Conservation (phyloP, 1,139 yeast genomes). For the Saccharomyces uvarum region DNA sequence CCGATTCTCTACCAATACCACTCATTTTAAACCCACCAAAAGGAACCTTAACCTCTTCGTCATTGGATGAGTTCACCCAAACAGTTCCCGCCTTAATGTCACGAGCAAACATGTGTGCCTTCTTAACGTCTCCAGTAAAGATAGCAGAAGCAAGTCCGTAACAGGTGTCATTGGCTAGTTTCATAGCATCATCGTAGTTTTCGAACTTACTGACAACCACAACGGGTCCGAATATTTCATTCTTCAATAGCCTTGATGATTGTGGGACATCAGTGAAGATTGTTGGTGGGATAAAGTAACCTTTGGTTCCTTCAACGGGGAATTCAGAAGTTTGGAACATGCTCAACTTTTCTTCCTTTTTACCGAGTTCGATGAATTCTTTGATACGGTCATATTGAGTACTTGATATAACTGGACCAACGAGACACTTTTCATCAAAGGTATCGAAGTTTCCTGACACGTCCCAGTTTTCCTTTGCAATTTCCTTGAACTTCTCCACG, state of each 20-base stretch:
- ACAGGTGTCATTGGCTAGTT: slow-evolving; percentile 60
- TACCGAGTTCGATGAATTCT: slow-evolving; percentile 59
- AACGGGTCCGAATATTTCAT: slow-evolving; percentile 91
- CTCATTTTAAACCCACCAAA: slow-evolving; percentile 79
- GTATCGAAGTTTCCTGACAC: slow-evolving; percentile 45
- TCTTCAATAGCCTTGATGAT: slow-evolving; percentile 51
- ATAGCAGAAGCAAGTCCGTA: slow-evolving; percentile 80
- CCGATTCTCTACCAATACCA: slow-evolving; percentile 85
- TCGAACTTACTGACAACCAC: slow-evolving; percentile 66
- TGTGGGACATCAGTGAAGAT: slow-evolving; percentile 56
- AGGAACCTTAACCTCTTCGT: slow-evolving; percentile 67
- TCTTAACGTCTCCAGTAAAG: slow-evolving; percentile 57
- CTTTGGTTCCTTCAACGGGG: slow-evolving; percentile 34
- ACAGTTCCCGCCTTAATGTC: slow-evolving; percentile 73
- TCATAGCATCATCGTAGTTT: slow-evolving; percentile 64
- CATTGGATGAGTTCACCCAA: slow-evolving; percentile 80
- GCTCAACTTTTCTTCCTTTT: slow-evolving; percentile 42
- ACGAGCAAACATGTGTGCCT: slow-evolving; percentile 55
- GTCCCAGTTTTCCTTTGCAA: slow-evolving; percentile 41
- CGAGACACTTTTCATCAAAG: slow-evolving; percentile 47
- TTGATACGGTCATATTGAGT: slow-evolving; percentile 46
- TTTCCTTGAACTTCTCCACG: slow-evolving; percentile 40
- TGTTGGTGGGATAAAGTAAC: slow-evolving; percentile 63
- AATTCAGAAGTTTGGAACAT: neutral
- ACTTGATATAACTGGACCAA: slow-evolving; percentile 76